Percentiles rank a stretch among this genome's conserved stretches.
Conservation (phyloP, 805 yeast genomes). For the Metschnikowia peoriensis region DNA sequence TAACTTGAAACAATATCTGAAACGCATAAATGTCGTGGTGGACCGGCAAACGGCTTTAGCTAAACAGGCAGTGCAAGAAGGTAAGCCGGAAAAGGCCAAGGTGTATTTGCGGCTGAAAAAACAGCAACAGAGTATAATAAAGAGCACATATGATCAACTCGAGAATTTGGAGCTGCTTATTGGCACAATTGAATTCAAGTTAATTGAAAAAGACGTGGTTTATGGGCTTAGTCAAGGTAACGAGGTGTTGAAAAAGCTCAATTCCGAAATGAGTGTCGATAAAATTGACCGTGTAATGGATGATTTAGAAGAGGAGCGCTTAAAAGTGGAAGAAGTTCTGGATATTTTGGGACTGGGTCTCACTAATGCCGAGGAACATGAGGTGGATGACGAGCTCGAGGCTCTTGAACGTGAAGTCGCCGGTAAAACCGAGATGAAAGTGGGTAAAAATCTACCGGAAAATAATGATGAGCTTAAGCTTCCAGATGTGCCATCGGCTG, state of each 20-base stretch:
- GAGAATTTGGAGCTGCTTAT: slow-evolving; percentile 77
- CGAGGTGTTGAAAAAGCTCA: slow-evolving; percentile 67
- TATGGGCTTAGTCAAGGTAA: slow-evolving; percentile 82
- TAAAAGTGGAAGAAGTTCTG: slow-evolving; percentile 73
- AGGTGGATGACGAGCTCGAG: slow-evolving; percentile 63
- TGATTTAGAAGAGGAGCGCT: slow-evolving; percentile 76
- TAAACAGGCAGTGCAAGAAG: slow-evolving; percentile 47
- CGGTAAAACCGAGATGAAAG: slow-evolving; percentile 5
- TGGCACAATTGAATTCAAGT: slow-evolving; percentile 80
- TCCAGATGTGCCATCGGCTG: slow-evolving; percentile 11
- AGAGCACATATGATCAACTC: slow-evolving; percentile 72
- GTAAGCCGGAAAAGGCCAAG: slow-evolving; percentile 60
- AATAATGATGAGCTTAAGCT: slow-evolving; percentile 5
- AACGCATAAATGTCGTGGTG: slow-evolving; percentile 55
- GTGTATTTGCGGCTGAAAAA: slow-evolving; percentile 73
- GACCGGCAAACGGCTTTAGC: slow-evolving; percentile 64
- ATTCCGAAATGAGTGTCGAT: slow-evolving; percentile 73
- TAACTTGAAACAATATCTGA: slow-evolving; percentile 70
- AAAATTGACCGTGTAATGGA: slow-evolving; percentile 82
- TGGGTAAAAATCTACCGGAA: neutral
- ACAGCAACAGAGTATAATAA: slow-evolving; percentile 73
- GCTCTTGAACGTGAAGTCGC: slow-evolving; percentile 47
- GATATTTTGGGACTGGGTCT: slow-evolving; percentile 46
- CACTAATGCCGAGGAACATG: slow-evolving; percentile 51
- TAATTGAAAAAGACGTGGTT: slow-evolving; percentile 81